These are phyloP conservation scores for Scedosporium aurantiacum DNA, from an alignment of 2,329 filamentous ascomycete species.

Conservation along the genomic window DNA sequence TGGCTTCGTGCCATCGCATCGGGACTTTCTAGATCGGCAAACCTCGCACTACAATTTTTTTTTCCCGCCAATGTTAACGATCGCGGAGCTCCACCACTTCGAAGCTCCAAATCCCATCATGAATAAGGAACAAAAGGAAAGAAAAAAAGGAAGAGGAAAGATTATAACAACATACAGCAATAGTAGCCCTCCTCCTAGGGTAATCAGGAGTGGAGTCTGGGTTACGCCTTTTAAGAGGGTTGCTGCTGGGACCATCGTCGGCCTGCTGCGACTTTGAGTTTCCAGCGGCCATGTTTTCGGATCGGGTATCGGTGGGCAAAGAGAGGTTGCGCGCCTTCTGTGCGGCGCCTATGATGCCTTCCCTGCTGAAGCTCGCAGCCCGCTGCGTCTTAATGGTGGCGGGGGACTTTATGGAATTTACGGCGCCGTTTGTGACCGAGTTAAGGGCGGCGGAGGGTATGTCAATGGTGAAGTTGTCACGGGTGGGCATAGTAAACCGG, in stretches of 20 bases:
- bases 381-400: slow-evolving; percentile 35
- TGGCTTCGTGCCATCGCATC: slow-evolving; percentile 68
- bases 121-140: not conserved
- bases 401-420: slow-evolving; percentile 38
- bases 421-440: slow-evolving; percentile 27
- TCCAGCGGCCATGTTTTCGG: slow-evolving; percentile 31
- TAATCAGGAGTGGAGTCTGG: slow-evolving; percentile 53
- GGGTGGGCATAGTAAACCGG: slow-evolving; percentile 32
- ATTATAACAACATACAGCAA: slow-evolving; percentile 41
- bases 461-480: slow-evolving; percentile 38
- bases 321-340: slow-evolving; percentile 45
- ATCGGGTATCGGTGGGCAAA: slow-evolving; percentile 39
- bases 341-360: slow-evolving; percentile 41
- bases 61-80: not conserved
- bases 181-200: slow-evolving; percentile 52
- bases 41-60: slow-evolving; percentile 55
- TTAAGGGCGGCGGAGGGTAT: slow-evolving; percentile 33
- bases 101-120: not conserved
- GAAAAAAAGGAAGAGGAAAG: not conserved
- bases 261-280: slow-evolving; percentile 28
- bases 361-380: slow-evolving; percentile 39
- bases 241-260: slow-evolving; percentile 38
- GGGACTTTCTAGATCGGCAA: slow-evolving; percentile 68
- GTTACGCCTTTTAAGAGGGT: slow-evolving; percentile 50
- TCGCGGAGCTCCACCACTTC: not conserved